Base-by-base conservation (phyloP, 2,329 filamentous ascomycete species). In the Talaromyces sp. region DNA sequence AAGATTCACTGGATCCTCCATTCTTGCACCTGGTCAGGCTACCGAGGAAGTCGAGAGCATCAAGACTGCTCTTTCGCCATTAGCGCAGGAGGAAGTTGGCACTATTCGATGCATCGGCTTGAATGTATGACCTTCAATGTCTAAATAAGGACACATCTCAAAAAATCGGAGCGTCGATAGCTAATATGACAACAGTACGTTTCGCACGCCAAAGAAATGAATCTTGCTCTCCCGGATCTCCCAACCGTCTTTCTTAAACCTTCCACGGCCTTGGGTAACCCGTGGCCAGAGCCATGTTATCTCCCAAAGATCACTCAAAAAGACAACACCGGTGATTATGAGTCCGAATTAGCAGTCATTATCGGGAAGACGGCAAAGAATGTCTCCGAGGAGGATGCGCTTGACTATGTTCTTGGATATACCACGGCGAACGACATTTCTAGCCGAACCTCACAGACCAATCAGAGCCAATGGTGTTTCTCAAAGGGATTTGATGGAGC, bases 351-450 rank as follows among this genome's bases (percentile, higher is more conserved):
- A 60, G 85, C 82, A 13, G 81, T 87, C 35, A 79, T 88, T 13
- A 82, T 88, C 50, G 83, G 84, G 37, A 80, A 75, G 73, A 81
- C 79, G 39, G 79, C 78, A 45, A 83, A 83, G 69, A 85, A 88
- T 68, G 84, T 87, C 10, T 76, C 80, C 54, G 85, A 87, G 68
- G 80, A 78, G 0, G 81, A 88, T 33, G 86, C 86, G 5, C 72
- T 86, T 60, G 80, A 84, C 68, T 87, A 89, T 69, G 81, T 90
- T 4, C 82, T 89, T 1, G 87, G 87, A 33, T 90, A 90, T 72
- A 87, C 86, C 0, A 82, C 83, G 24, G 82, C 83, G 70, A 90
- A 89, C 75, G 87, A 90, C 71, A 83, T 90, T 7, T 88, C 86
- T 2, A 85, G 83, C 66, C 83, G 86, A 3, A 82, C 84, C 60